Base-by-base conservation (phyloP, 169 alveolate genomes). In the Plasmodium adleri region DNA sequence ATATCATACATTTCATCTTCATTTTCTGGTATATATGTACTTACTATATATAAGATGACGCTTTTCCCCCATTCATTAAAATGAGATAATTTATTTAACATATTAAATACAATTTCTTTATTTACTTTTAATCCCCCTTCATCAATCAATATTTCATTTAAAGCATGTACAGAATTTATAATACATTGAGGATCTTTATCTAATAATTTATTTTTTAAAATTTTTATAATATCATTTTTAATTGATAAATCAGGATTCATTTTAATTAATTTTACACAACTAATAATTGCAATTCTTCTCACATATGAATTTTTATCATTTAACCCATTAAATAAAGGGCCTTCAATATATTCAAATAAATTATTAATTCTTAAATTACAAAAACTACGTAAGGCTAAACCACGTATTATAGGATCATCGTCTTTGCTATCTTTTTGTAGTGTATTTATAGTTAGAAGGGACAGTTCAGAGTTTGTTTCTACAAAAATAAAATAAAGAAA, bases 51-150 rank as follows among this genome's bases (percentile, higher is more conserved):
- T 73, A 99, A 93, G 58, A 98, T 95, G 17, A 95, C 96, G 66
- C 98, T 96, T 86, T 98, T 98, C 24, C 99, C 99, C 99, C 99
- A 99, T 95, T 99, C 99, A 89, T 95, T 97, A 94, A 98, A 98
- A 59, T 96, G 94, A 4, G 88, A 74, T 58, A 71, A 47, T 74
- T 91, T 90, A 64, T 87, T 93, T 60, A 97, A 89, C 73, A 98
- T 87, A 80, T 95, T 95, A 70, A 96, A 95, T 17, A 97, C 96
- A 89, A 97, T 93, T 85, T 96, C 95, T 83, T 96, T 93, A 67
- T 96, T 89, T 43, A 97, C 91, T 20, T 94, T 96, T 72, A 97
- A 93, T 9, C 99, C 99, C 12, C 99, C 99, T 80, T 95, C 96
- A 59, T 96, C 97, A 43, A 95, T 96, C 67, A 96, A 91, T 39